Evolutionary conservation across 345 rosid species (phyloP).

Genomic region (Arabidopsis suecica): DNA sequence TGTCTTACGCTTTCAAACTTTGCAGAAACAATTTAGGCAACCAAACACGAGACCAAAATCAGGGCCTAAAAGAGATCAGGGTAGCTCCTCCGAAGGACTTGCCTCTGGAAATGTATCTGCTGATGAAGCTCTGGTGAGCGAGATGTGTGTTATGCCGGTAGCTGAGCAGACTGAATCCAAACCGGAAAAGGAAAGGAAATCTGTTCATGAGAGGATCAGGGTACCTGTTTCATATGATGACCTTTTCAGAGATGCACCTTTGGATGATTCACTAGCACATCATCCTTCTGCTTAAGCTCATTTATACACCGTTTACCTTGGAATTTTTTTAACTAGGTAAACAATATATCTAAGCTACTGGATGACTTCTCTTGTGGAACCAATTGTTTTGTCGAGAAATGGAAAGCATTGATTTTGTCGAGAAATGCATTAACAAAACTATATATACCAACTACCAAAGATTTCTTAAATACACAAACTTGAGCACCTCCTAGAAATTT

Average conservation of each 20-base stretch:
- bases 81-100: slow-evolving; percentile 44
- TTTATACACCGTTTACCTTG: slow-evolving; percentile 35
- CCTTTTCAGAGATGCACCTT: slow-evolving; percentile 50
- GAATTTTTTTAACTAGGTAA: slow-evolving; percentile 25
- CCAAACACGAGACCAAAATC: slow-evolving; percentile 48
- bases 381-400: not conserved
- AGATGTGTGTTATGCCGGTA: slow-evolving; percentile 38
- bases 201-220: slow-evolving; percentile 82
- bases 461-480: not conserved
- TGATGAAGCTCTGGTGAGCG: slow-evolving; percentile 40
- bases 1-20: slow-evolving; percentile 14
- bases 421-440: slow-evolving; percentile 16
- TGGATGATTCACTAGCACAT: slow-evolving; percentile 39
- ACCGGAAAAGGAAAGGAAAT: slow-evolving; percentile 50
- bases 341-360: slow-evolving; percentile 29
- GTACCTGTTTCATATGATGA: slow-evolving; percentile 88
- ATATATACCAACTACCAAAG: slow-evolving; percentile 23
- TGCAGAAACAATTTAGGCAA: slow-evolving; percentile 89
- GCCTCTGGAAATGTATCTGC: slow-evolving; percentile 33
- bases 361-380: slow-evolving; percentile 31
- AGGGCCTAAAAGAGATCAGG: slow-evolving; percentile 41
- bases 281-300: slow-evolving; percentile 36
- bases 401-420: slow-evolving; percentile 35
- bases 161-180: slow-evolving; percentile 42
- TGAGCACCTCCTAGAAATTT: not conserved